Conservation (phyloP, 2,329 filamentous ascomycete species). For the Biscogniauxia mediterranea region DNA sequence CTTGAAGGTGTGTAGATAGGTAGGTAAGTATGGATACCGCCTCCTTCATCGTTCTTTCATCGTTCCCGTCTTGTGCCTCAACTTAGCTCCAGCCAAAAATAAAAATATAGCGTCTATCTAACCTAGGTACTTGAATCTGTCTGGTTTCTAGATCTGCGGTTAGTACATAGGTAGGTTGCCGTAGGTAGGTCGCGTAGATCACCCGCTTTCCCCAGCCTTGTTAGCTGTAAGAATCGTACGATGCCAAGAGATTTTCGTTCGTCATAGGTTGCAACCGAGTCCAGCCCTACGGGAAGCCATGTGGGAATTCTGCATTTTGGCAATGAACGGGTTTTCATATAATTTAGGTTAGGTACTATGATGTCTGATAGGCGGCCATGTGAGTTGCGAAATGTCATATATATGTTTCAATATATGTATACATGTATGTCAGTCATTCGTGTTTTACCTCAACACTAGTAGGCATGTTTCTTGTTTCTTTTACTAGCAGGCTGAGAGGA, state of each 20-base stretch:
- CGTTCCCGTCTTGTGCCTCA: no score
- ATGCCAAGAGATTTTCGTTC: constrained; percentile 17
- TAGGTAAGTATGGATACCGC: no score
- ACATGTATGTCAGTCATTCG: no score
- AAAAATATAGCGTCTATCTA: background rate
- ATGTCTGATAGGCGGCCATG: no score
- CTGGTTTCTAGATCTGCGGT: background rate
- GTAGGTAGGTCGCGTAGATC: background rate
- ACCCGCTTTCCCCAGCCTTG: background rate
- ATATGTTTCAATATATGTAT: no score
- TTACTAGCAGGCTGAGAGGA: no score
- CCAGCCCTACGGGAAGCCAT: constrained; percentile 1
- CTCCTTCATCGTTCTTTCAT: no score
- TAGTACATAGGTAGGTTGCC: background rate
- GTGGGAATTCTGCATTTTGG: background rate
- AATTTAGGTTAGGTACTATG: background rate
- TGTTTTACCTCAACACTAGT: no score
- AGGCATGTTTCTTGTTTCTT: no score
- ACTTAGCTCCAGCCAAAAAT: background rate
- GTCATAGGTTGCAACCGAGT: constrained; percentile 18
- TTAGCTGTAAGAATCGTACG: constrained; percentile 20
- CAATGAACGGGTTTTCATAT: background rate
- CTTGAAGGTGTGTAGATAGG: no score
- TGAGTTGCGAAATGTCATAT: no score
- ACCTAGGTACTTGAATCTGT: background rate